Percentiles rank a stretch among this genome's conserved stretches.
Conservation (phyloP, 2,329 filamentous ascomycete species). For the Endoconidiophora laricicola region DNA sequence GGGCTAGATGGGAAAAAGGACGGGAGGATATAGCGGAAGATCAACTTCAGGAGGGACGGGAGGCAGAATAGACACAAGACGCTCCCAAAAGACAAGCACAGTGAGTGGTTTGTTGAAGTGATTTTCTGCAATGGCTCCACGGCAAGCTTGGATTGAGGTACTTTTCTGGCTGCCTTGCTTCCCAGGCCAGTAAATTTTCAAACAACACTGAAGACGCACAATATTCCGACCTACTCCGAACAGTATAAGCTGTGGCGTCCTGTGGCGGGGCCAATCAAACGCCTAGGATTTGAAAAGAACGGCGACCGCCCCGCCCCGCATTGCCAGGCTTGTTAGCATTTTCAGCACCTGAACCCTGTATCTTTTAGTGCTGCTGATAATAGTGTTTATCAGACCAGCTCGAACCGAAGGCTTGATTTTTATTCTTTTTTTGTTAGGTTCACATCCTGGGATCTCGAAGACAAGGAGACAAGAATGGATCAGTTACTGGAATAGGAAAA, state of each 20-base stretch:
- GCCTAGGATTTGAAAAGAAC: slow-evolving; percentile 13
- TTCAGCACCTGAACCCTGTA: no score
- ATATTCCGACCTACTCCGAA: slow-evolving; percentile 28
- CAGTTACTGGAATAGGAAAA: slow-evolving; percentile 11
- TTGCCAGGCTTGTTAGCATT: slow-evolving; percentile 9
- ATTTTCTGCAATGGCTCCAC: slow-evolving; percentile 11
- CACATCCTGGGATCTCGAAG: no score
- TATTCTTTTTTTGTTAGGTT: no score
- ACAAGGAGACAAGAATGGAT: slow-evolving; percentile 1
- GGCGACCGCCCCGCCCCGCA: slow-evolving; percentile 13
- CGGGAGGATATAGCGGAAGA: slow-evolving; percentile 3
- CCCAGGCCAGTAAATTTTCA: slow-evolving; percentile 19
- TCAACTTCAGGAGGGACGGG: slow-evolving; percentile 1
- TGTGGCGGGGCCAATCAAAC: slow-evolving; percentile 21
- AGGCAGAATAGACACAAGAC: slow-evolving; percentile 5
- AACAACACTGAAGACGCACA: slow-evolving; percentile 9
- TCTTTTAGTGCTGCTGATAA: no score
- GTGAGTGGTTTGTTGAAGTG: slow-evolving; percentile 40
- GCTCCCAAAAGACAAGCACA: slow-evolving; percentile 16
- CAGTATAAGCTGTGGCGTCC: slow-evolving; percentile 17
- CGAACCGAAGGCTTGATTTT: no score
- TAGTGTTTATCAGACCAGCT: no score
- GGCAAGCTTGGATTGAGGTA: slow-evolving; percentile 29
- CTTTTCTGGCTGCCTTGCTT: slow-evolving; percentile 26
- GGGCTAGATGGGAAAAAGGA: neutral